Evolutionary conservation across 257 asterid genomes (phyloP).

Genomic region (Nicotiana otophora): DNA sequence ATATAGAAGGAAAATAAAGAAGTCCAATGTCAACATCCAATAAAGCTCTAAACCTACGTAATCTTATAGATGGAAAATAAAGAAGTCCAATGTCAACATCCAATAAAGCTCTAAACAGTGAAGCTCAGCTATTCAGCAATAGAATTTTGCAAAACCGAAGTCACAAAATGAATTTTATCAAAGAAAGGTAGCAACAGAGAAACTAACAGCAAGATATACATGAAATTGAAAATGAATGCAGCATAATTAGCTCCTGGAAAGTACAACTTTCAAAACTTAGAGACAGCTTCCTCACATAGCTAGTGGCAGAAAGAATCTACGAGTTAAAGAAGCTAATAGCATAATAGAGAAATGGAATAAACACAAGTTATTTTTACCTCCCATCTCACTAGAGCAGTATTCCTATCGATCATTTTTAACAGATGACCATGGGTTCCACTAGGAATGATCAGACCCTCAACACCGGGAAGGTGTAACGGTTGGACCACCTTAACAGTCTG

Average conservation of each 20-base stretch:
- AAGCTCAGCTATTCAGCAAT: neutral
- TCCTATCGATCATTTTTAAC: slow-evolving; percentile 61
- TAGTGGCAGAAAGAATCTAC: neutral
- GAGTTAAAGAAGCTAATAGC: neutral
- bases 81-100: neutral
- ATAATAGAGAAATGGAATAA: slow-evolving; percentile 6
- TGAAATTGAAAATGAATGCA: neutral
- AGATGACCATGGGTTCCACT: slow-evolving; percentile 68
- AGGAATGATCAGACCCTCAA: slow-evolving; percentile 81
- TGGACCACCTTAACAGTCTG: slow-evolving; percentile 44
- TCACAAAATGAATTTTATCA: neutral
- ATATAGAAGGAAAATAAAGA: neutral
- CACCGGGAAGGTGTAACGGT: slow-evolving; percentile 57
- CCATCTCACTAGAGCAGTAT: slow-evolving; percentile 81
- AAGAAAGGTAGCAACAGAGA: neutral
- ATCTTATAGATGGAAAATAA: neutral
- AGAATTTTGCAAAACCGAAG: neutral
- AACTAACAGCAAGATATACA: neutral
- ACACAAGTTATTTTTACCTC: slow-evolving; percentile 50
- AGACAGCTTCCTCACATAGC: neutral
- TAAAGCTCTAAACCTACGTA: neutral
- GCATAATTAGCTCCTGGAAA: slow-evolving; percentile 1
- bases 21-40: neutral
- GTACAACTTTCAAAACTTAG: neutral
- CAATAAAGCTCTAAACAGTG: neutral